Conservation (phyloP, 257 asterid species). For the Rauvolfia tetraphylla region DNA sequence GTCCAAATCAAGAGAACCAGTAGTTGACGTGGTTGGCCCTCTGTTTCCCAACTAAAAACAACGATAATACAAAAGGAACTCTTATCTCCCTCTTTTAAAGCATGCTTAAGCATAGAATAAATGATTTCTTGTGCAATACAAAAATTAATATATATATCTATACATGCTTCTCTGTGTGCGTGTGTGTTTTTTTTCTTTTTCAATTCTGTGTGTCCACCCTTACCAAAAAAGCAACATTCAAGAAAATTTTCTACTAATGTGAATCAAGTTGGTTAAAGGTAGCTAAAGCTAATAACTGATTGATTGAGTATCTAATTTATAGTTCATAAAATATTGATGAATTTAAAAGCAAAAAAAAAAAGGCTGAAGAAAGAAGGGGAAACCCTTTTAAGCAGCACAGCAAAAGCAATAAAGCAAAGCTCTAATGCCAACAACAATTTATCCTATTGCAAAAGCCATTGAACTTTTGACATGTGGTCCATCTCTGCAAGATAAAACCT, state of each 20-base stretch:
- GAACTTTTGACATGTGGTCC: constrained; percentile 15
- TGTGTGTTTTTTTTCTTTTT: background rate
- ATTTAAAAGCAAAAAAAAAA: no score
- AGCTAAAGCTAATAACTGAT: no score
- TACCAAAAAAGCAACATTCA: no score
- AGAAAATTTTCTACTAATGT: no score
- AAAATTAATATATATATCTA: no score
- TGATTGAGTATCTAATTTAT: no score
- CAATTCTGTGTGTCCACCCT: background rate
- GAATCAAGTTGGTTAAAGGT: no score
- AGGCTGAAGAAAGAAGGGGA: background rate
- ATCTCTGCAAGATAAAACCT: background rate
- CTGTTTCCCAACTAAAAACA: constrained; percentile 6
- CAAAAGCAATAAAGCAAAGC: background rate
- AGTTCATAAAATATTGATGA: no score
- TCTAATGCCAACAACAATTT: constrained; percentile 1
- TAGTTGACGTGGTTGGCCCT: background rate
- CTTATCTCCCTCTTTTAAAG: no score
- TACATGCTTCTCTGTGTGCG: background rate
- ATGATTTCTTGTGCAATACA: background rate
- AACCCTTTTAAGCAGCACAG: background rate
- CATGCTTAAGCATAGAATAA: no score
- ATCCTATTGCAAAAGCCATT: constrained; percentile 12
- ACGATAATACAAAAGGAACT: background rate
- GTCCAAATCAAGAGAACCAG: background rate